Evolutionary conservation across 805 yeast genomes (phyloP).

Genomic region (Sugiyamaella smithiae): DNA sequence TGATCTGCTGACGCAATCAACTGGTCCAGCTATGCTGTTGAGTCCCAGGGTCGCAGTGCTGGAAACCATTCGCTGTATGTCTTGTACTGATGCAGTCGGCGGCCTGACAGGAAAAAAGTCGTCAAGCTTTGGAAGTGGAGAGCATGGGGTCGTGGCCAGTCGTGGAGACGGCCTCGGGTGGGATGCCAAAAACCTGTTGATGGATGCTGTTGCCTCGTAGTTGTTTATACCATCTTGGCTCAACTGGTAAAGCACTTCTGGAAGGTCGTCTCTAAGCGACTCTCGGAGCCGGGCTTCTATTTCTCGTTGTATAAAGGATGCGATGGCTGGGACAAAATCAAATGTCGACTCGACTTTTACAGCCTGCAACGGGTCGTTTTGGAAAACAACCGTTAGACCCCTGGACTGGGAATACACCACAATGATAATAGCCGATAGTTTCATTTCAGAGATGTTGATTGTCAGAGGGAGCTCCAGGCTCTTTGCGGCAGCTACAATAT

Average conservation of each 20-base stretch:
- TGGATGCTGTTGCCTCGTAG: background rate
- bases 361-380: conserved; percentile 31
- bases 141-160: background rate
- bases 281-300: conserved; percentile 27
- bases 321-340: conserved; percentile 33
- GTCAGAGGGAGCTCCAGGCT: conserved; percentile 31
- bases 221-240: conserved; percentile 18
- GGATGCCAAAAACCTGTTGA: background rate
- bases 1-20: conserved; percentile 7
- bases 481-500: conserved; percentile 25
- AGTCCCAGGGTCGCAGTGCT: conserved; percentile 3
- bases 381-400: conserved; percentile 32
- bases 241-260: conserved; percentile 32
- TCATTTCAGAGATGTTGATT: conserved; percentile 24
- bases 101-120: background rate
- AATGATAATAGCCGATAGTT: conserved; percentile 27
- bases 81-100: background rate
- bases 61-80: background rate
- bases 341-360: conserved; percentile 31
- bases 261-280: conserved; percentile 35
- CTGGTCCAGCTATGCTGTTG: background rate
- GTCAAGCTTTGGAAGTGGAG: background rate
- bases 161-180: background rate
- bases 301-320: conserved; percentile 24
- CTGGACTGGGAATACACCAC: conserved; percentile 29